phyloP scores from a whole-genome alignment of 139 green algal species.

The Spirogloea muscicola region DNA sequence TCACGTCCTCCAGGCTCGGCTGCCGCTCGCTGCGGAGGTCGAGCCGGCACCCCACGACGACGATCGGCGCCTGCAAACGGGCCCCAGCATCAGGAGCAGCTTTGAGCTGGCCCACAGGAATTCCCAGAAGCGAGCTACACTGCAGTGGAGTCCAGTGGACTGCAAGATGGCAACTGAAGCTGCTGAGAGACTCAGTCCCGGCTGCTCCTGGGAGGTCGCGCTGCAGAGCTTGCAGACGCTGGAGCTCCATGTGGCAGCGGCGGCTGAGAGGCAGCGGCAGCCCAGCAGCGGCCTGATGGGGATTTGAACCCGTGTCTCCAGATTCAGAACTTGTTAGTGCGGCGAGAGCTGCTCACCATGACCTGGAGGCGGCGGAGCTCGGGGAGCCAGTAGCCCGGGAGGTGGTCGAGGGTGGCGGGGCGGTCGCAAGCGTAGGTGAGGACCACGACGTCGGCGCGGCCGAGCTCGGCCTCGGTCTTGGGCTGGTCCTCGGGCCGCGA shows the following conservation, averaged over 20 bases:
- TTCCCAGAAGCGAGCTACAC: too few species aligned
- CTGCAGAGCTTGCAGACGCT: too few species aligned
- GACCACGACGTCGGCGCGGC: constrained; percentile 69
- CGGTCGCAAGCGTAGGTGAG: constrained; percentile 48
- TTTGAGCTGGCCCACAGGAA: too few species aligned
- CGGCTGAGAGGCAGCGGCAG: too few species aligned
- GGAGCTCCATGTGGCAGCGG: too few species aligned
- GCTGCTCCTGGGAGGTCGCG: too few species aligned
- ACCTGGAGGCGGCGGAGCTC: constrained; percentile 53
- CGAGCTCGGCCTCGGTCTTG: constrained; percentile 40
- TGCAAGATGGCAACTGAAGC: too few species aligned
- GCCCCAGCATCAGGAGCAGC: too few species aligned
- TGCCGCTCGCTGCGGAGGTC: constrained; percentile 58
- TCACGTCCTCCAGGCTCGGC: constrained; percentile 51
- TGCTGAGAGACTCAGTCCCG: too few species aligned
- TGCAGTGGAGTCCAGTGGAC: too few species aligned
- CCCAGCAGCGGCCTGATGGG: neutral
- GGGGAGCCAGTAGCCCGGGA: constrained; percentile 68
- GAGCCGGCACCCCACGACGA: constrained; percentile 70
- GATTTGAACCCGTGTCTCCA: too few species aligned
- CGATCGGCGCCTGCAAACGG: constrained; percentile 55
- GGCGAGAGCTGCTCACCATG: too few species aligned
- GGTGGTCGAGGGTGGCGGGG: constrained; percentile 54
- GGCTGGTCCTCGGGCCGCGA: constrained; percentile 62
- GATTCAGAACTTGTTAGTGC: constrained; percentile 49